Conservation (phyloP, 225 moss, liverwort and hornwort species). For the Neckera pumila region DNA sequence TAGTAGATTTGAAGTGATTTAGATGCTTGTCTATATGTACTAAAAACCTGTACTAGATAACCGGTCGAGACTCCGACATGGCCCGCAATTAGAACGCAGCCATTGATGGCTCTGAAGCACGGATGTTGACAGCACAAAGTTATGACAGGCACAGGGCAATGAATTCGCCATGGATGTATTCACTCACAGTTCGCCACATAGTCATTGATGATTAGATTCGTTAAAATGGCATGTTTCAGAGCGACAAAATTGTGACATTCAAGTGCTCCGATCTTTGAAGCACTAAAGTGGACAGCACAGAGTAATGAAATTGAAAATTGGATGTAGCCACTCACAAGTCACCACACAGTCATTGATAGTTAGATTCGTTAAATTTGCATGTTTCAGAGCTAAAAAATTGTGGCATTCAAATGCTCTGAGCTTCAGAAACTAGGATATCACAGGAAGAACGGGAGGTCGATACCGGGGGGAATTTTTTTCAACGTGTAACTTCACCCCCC, state of each 20-base stretch:
- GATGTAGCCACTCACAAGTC: background rate
- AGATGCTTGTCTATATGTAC: background rate
- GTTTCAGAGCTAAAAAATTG: background rate
- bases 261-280: background rate
- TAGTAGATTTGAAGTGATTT: background rate
- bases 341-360: background rate
- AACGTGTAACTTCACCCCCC: too few relatives aligned
- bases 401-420: background rate
- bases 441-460: too few relatives aligned
- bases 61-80: background rate
- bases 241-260: background rate
- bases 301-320: background rate
- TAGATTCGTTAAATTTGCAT: background rate
- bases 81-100: background rate
- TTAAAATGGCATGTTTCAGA: background rate
- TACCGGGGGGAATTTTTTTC: too few relatives aligned
- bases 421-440: background rate
- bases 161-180: background rate
- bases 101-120: background rate
- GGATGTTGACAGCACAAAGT: too few relatives aligned
- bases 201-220: background rate
- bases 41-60: background rate
- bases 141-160: too few relatives aligned
- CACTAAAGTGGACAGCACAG: background rate
- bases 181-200: too few relatives aligned